Evolutionary conservation across 2,329 filamentous ascomycete species (phyloP).

Genomic region (Alternaria brassicae): DNA sequence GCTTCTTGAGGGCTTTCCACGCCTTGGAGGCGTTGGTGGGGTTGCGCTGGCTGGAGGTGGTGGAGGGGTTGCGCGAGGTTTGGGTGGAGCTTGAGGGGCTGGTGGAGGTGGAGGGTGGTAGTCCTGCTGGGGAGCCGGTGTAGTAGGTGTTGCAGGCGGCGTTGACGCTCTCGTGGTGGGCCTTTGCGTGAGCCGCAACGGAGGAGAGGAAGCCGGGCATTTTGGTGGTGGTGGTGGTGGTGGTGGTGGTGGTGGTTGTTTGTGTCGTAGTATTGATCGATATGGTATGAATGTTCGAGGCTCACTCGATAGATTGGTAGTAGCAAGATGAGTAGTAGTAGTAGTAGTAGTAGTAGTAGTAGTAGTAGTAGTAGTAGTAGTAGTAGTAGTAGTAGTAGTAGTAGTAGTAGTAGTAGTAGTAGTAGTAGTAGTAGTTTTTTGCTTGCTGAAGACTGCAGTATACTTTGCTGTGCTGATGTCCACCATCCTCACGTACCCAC

Average conservation of each 20-base stretch:
- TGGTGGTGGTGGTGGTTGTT: conserved; percentile 16
- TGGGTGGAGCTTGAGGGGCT: conserved; percentile 9
- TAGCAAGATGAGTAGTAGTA: background rate
- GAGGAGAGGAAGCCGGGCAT: conserved; percentile 36
- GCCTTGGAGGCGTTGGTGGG: conserved; percentile 32
- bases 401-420: background rate
- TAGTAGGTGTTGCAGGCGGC: conserved; percentile 38
- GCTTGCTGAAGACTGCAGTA: conserved; percentile 15
- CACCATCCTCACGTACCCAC: conserved; percentile 5
- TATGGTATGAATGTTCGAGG: background rate
- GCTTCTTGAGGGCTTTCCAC: conserved; percentile 41
- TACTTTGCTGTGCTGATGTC: conserved; percentile 17
- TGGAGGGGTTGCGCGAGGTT: conserved; percentile 29
- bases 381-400: background rate
- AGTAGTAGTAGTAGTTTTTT: conserved; percentile 2
- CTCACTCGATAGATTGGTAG: background rate
- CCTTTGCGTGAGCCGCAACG: conserved; percentile 36
- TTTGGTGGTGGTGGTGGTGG: conserved; percentile 21
- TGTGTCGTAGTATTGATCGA: conserved; percentile 6
- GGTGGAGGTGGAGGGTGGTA: conserved; percentile 9
- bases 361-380: background rate
- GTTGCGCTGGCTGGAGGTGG: conserved; percentile 17
- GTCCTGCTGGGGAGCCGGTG: conserved; percentile 18
- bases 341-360: conserved; percentile 6
- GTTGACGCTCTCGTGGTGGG: conserved; percentile 43